phyloP scores from a whole-genome alignment of 2,329 filamentous ascomycete species.

The Pyrenochaeta sp. region DNA sequence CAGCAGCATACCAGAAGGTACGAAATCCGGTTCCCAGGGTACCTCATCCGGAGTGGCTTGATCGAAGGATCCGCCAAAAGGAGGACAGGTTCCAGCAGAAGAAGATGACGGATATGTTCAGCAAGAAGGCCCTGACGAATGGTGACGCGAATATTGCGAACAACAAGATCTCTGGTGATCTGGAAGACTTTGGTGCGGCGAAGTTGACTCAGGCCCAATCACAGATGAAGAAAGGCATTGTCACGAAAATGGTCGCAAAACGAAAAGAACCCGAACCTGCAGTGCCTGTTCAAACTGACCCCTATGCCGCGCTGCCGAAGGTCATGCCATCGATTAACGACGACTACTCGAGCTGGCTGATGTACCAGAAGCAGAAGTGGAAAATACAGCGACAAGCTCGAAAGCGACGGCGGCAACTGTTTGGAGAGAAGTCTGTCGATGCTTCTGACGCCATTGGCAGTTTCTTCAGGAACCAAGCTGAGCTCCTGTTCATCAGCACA shows the following conservation, averaged over 20 bases:
- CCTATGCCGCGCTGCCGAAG: slow-evolving; percentile 81
- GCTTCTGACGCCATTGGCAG: slow-evolving; percentile 69
- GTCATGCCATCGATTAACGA: slow-evolving; percentile 85
- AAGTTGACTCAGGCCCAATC: slow-evolving; percentile 56
- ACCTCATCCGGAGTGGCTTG: slow-evolving; percentile 94
- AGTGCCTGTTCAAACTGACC: slow-evolving; percentile 70
- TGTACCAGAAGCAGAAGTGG: slow-evolving; percentile 99
- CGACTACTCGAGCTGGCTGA: slow-evolving; percentile 86
- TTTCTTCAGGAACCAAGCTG: slow-evolving; percentile 90
- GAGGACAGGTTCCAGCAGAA: slow-evolving; percentile 98
- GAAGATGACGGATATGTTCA: slow-evolving; percentile 95
- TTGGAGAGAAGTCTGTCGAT: slow-evolving; percentile 79
- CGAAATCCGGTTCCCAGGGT: slow-evolving; percentile 94
- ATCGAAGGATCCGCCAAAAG: slow-evolving; percentile 90
- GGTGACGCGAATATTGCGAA: slow-evolving; percentile 70
- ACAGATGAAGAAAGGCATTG: slow-evolving; percentile 50
- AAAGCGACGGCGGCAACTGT: slow-evolving; percentile 84
- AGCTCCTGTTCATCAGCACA: slow-evolving; percentile 86
- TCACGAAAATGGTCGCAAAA: slow-evolving; percentile 59
- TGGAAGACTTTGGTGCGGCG: slow-evolving; percentile 80
- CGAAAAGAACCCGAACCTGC: slow-evolving; percentile 57
- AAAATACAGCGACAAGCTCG: slow-evolving; percentile 95
- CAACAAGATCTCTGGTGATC: slow-evolving; percentile 67
- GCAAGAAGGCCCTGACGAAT: slow-evolving; percentile 75
- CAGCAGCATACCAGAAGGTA: slow-evolving; percentile 93